Evolutionary conservation across 306 rosid species (phyloP), one percentile per base, ranked within the genome.

Genomic region (Inga leiocalycina): DNA sequence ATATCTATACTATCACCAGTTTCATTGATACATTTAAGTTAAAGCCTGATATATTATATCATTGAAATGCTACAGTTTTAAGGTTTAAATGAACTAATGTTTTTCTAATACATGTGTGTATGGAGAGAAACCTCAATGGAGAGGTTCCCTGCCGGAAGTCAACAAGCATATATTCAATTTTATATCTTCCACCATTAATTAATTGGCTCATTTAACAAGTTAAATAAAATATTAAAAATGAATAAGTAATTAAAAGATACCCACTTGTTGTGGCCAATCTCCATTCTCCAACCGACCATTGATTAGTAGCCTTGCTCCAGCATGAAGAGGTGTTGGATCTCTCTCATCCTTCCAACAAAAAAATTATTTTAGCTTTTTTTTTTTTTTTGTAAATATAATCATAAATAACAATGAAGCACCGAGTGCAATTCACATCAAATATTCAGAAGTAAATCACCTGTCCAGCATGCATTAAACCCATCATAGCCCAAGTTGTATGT

Each of bases 191-290:
- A 3, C 12, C 22, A 37, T 10, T 10, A 11, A 16, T 54, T 54
- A 19, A 54, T 54, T 20, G 24, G 24, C 2, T 54, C 6, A 54
- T 54, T 19, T 20, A 3, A 69, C 20, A 8, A 69, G 46, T 70
- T 41, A 0, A 41, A 37, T 34, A 32, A 66, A 69, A 0, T 70
- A 43, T 72, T 46, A n/a, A 5, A 51, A 37, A 61, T 35, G 8
- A n/a, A 1, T 20, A 76, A 24, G 27, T 6, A 22, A n/a, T 8
- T 10, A 34, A 44, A n/a, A 57, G 20, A 34, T 3, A 17, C 54
- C 10, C 54, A 71, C 92, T 87, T 90, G 91, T 24, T 93, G 95
- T 5, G 97, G 95, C 86, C 93, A 91, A 82, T 91, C 94, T 0
- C 97, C 94, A 49, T 91, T 75, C 83, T 89, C 91, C 39, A 88